Percentiles rank a stretch among this genome's conserved stretches.
Evolutionary conservation across 2,329 filamentous ascomycete genomes (phyloP).

Genomic region (Nemania serpens): DNA sequence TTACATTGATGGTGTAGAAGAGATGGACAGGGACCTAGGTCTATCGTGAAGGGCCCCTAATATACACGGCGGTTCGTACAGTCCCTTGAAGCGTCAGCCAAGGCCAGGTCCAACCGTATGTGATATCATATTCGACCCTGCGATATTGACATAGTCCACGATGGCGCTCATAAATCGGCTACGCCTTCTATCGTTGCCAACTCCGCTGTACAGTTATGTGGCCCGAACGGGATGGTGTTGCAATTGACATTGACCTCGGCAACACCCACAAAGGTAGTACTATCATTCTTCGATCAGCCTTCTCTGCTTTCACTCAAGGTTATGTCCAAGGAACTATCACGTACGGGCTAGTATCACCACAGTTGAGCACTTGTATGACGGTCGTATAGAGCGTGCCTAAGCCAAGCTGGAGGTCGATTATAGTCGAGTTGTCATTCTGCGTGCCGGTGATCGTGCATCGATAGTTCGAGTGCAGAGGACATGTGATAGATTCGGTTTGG

Average conservation of each 20-base stretch:
- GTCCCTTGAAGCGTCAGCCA: no score
- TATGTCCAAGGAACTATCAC: neutral
- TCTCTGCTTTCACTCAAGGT: neutral
- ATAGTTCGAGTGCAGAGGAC: slow-evolving; percentile 25
- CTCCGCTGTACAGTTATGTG: slow-evolving; percentile 16
- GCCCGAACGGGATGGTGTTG: slow-evolving; percentile 9
- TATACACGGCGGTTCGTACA: no score
- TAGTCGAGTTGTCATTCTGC: slow-evolving; percentile 22
- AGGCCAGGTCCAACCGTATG: neutral
- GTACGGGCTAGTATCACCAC: slow-evolving; percentile 20
- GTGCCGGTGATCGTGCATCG: slow-evolving; percentile 24
- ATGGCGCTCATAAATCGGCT: slow-evolving; percentile 1
- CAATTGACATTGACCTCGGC: slow-evolving; percentile 12
- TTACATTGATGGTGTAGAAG: no score
- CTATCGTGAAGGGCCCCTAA: no score
- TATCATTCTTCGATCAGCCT: neutral
- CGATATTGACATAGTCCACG: neutral
- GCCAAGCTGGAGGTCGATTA: slow-evolving; percentile 24
- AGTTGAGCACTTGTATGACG: slow-evolving; percentile 14
- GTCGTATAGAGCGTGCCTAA: slow-evolving; percentile 17
- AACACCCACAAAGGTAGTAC: slow-evolving; percentile 21
- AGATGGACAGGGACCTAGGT: no score
- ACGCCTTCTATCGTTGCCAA: slow-evolving; percentile 8
- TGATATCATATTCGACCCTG: neutral
- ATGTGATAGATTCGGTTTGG: slow-evolving; percentile 17